Conservation (phyloP, 192 early-diverging fungal genomes). For the Backusella mclennaniae region DNA sequence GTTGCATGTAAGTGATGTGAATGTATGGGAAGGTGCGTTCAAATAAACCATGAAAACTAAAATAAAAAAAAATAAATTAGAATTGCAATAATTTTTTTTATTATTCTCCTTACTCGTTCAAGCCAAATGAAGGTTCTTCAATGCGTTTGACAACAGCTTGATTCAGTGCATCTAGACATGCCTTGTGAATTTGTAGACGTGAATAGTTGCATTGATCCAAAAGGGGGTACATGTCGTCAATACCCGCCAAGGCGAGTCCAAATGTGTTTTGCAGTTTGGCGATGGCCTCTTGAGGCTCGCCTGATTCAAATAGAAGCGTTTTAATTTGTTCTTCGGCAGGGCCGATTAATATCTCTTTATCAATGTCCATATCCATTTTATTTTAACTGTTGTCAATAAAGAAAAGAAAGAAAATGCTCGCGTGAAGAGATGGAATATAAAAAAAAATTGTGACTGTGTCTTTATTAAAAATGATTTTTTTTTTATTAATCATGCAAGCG, state of each 20-base stretch:
- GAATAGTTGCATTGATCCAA: conserved; percentile 48
- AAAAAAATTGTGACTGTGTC: not conserved
- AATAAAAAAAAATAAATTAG: too few relatives aligned
- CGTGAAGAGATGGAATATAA: too few relatives aligned
- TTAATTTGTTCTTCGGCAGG: conserved; percentile 32
- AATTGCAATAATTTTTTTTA: too few relatives aligned
- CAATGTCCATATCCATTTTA: not conserved
- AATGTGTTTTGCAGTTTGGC: conserved; percentile 25
- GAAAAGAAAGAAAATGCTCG: not conserved
- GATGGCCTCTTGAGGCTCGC: conserved; percentile 36
- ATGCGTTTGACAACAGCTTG: conserved; percentile 42
- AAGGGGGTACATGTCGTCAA: conserved; percentile 47
- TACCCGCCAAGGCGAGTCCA: conserved; percentile 38
- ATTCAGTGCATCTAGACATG: conserved; percentile 47
- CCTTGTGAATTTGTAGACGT: conserved; percentile 45
- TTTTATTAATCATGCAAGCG: not conserved
- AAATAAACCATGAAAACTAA: conserved; percentile 40
- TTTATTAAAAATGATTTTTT: not conserved
- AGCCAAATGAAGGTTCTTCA: conserved; percentile 15
- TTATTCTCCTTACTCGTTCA: conserved; percentile 17
- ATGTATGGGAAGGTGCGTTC: conserved; percentile 49
- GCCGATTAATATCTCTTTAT: conserved; percentile 25
- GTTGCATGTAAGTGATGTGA: conserved; percentile 44
- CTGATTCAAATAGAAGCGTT: conserved; percentile 25
- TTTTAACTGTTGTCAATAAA: not conserved